Percentiles rank a stretch among this genome's conserved stretches.
Conservation (phyloP, 2,329 filamentous ascomycete species). For the Epicoccum nigrum region DNA sequence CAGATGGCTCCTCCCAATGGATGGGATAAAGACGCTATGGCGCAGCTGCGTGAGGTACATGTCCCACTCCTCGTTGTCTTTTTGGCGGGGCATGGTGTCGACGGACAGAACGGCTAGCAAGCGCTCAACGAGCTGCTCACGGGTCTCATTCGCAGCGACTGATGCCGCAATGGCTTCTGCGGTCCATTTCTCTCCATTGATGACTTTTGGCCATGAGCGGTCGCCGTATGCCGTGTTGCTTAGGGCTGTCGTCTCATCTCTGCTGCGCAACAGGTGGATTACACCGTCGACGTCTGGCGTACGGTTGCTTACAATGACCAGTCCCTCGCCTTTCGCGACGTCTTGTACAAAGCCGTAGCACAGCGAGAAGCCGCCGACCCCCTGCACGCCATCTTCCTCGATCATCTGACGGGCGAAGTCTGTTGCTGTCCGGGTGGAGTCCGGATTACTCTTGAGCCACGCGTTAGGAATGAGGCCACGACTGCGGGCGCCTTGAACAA, state of each 20-base stretch:
- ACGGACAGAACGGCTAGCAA: conserved; percentile 60
- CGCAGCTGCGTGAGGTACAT: conserved; percentile 62
- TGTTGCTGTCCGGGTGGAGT: conserved; percentile 50
- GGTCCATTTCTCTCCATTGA: conserved; percentile 62
- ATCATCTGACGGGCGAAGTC: conserved; percentile 62
- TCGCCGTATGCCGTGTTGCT: conserved; percentile 68
- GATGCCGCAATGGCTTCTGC: conserved; percentile 56
- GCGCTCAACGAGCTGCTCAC: conserved; percentile 58
- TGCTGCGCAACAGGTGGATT: conserved; percentile 56
- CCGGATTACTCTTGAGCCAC: conserved; percentile 57
- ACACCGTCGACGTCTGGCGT: conserved; percentile 59
- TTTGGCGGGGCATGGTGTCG: conserved; percentile 61
- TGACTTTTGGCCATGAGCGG: conserved; percentile 66
- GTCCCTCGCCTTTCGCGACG: conserved; percentile 42
- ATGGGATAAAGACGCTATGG: conserved; percentile 66
- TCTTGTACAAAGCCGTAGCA: conserved; percentile 63
- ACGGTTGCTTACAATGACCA: conserved; percentile 68
- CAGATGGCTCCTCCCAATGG: conserved; percentile 57
- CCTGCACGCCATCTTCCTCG: conserved; percentile 59
- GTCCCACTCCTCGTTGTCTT: conserved; percentile 58
- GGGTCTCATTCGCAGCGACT: conserved; percentile 49
- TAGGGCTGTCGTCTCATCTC: conserved; percentile 62
- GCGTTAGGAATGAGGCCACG: conserved; percentile 65
- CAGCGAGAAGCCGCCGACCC: conserved; percentile 68
- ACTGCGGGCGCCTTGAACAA: conserved; percentile 56